Evolutionary conservation across 805 yeast genomes (phyloP).

Genomic region (Crinitomyces ghanaensis): DNA sequence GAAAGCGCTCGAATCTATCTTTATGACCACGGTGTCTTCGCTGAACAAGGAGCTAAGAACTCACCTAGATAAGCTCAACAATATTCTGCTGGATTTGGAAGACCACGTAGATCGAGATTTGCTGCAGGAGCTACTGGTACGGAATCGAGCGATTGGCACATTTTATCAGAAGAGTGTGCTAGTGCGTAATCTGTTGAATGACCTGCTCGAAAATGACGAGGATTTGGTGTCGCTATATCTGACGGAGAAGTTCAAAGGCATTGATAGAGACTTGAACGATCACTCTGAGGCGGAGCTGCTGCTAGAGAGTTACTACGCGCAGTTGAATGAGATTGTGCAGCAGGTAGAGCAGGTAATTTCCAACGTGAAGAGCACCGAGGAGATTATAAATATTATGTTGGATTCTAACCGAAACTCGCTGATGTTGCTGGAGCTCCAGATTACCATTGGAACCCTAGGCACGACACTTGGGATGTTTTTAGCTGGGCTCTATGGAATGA

Average conservation of each 20-base stretch:
- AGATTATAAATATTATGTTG: conserved; percentile 78
- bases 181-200: conserved; percentile 74
- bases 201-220: conserved; percentile 75
- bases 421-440: conserved; percentile 75
- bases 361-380: conserved; percentile 85
- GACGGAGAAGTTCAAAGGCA: conserved; percentile 35
- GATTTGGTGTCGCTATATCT: conserved; percentile 73
- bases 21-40: conserved; percentile 68
- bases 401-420: conserved; percentile 86
- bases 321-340: conserved; percentile 88
- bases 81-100: conserved; percentile 59
- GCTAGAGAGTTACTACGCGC: conserved; percentile 79
- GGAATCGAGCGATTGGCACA: conserved; percentile 57
- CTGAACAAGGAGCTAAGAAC: conserved; percentile 63
- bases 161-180: conserved; percentile 67
- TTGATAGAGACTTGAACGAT: conserved; percentile 26
- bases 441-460: conserved; percentile 75
- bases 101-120: conserved; percentile 67
- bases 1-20: conserved; percentile 68
- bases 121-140: conserved; percentile 58
- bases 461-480: conserved; percentile 73
- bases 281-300: conserved; percentile 74
- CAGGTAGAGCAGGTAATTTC: conserved; percentile 72
- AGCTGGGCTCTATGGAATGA: conserved; percentile 95
- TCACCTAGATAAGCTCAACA: conserved; percentile 48